phyloP scores from a whole-genome alignment of 2,329 filamentous ascomycete species.

The Ophiostoma piceae region DNA sequence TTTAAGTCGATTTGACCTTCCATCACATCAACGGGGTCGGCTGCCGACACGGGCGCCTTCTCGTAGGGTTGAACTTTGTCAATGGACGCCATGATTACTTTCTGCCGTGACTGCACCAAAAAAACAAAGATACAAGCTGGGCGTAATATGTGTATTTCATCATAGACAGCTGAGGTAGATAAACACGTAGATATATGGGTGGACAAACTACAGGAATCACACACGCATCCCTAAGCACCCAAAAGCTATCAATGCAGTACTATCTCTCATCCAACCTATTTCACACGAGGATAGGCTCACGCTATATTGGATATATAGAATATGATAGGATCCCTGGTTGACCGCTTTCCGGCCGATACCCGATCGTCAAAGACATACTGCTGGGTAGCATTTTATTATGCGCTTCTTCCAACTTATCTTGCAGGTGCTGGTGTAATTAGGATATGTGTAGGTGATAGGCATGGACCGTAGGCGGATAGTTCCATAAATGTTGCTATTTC shows the following conservation, averaged over 20 bases:
- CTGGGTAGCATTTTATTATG: no score
- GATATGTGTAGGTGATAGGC: no score
- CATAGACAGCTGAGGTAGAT: neutral
- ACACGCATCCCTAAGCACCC: neutral
- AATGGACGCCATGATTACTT: neutral
- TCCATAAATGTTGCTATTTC: no score
- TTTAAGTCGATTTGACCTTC: neutral
- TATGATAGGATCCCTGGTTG: neutral
- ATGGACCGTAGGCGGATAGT: no score
- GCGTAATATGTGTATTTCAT: neutral
- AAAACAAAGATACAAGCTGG: neutral
- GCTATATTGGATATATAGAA: neutral
- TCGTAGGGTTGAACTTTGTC: neutral
- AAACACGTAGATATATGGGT: neutral
- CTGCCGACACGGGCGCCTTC: neutral
- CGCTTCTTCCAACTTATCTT: no score
- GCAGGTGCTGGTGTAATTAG: no score
- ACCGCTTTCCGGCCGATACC: no score
- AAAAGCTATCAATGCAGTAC: neutral
- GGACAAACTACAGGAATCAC: neutral
- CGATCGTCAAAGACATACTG: no score
- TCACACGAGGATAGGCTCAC: neutral
- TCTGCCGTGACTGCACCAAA: neutral
- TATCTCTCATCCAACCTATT: neutral
- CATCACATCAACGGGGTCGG: neutral